These are phyloP conservation scores for Calonectria fujianensis DNA, from an alignment of 2,329 filamentous ascomycete genomes.

Conservation along the genomic window DNA sequence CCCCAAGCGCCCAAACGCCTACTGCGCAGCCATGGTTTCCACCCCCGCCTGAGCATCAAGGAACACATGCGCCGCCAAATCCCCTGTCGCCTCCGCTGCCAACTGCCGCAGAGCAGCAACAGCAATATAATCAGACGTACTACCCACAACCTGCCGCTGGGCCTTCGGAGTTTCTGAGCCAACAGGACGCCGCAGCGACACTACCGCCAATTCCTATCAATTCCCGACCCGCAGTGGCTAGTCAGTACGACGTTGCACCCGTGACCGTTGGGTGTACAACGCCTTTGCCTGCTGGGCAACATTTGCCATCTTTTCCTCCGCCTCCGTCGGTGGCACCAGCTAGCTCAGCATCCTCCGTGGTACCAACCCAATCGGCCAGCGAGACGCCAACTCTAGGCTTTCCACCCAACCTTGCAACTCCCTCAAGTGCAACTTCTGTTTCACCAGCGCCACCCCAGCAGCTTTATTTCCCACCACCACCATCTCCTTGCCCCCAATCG, in stretches of 20 bases:
- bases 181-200: background rate
- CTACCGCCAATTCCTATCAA: background rate
- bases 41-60: too few species aligned
- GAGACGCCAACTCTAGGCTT: too few species aligned
- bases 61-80: background rate
- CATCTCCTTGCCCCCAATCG: background rate
- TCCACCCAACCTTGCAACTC: too few species aligned
- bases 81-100: background rate
- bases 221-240: background rate
- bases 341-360: too few species aligned
- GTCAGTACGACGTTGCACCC: too few species aligned
- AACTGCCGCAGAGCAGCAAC: background rate
- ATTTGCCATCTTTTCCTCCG: background rate
- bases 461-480: background rate
- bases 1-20: background rate
- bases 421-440: too few species aligned
- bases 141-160: background rate
- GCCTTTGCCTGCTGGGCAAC: background rate
- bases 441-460: too few species aligned
- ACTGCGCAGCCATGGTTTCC: background rate
- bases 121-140: background rate
- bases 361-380: too few species aligned
- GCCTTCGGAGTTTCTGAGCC: too few species aligned
- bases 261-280: background rate
- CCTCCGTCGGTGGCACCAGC: too few species aligned